A percentile compares a stretch with the other conserved stretches of the same genome.
Evolutionary conservation across 345 rosid genomes (phyloP).

Genomic region (Cardamine occulta): DNA sequence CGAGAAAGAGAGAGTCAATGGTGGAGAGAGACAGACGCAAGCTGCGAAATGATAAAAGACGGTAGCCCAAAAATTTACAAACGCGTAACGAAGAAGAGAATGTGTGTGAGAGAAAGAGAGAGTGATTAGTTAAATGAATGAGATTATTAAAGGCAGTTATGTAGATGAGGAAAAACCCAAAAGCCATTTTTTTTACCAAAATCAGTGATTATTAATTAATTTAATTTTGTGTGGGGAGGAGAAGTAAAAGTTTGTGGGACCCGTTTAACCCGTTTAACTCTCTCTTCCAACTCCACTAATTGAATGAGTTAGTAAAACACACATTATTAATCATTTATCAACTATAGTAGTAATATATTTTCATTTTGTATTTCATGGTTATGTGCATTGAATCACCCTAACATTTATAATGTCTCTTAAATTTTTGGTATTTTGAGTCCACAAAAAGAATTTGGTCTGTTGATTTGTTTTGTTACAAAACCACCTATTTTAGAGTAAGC

Average conservation of each 20-base stretch:
- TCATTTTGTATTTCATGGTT: not conserved
- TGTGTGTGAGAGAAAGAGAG: conserved; percentile 30
- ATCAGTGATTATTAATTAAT: not conserved
- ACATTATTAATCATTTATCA: conserved; percentile 20
- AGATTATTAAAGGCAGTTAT: conserved; percentile 37
- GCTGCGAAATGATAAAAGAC: conserved; percentile 35
- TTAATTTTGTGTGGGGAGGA: conserved; percentile 4
- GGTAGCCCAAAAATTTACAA: conserved; percentile 19
- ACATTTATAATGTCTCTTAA: conserved; percentile 12
- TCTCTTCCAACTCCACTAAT: conserved; percentile 35
- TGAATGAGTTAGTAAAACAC: not conserved
- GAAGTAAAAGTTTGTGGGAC: conserved; percentile 29
- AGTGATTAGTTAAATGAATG: conserved; percentile 40
- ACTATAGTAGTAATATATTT: not conserved
- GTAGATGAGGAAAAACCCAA: conserved; percentile 30
- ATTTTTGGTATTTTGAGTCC: not conserved
- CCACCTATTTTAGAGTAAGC: not conserved
- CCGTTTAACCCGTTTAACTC: conserved; percentile 25
- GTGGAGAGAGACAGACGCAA: conserved; percentile 32
- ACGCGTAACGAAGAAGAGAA: conserved; percentile 52
- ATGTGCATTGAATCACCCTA: conserved; percentile 9
- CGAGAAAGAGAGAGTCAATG: conserved; percentile 31
- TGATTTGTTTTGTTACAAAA: not conserved
- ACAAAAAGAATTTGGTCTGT: not conserved
- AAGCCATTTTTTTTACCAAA: conserved; percentile 26